Conservation (phyloP, 208 protist genomes). For the Crithidia fasciculata region DNA sequence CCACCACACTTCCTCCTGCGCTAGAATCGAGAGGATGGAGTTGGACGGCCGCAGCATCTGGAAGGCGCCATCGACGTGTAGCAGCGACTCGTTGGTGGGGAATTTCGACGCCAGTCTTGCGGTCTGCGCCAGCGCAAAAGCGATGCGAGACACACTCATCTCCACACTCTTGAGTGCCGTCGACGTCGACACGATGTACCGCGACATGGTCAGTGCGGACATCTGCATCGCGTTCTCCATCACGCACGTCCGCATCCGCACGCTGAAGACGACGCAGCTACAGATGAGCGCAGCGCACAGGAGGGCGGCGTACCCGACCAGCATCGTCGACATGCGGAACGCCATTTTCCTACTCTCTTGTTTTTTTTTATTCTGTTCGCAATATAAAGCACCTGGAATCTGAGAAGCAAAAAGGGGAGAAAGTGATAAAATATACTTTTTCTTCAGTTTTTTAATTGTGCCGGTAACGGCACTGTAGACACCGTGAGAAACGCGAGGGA, state of each 20-base stretch:
- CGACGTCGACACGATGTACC: conserved; percentile 16
- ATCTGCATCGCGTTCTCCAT: conserved; percentile 14
- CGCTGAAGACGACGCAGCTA: conserved; percentile 27
- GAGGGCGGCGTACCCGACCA: conserved; percentile 29
- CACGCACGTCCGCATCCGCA: conserved; percentile 27
- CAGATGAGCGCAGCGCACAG: conserved; percentile 28
- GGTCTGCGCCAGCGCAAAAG: conserved; percentile 8
- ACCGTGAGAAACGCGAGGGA: too few relatives aligned
- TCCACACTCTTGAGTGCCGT: neutral
- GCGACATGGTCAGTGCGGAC: conserved; percentile 22
- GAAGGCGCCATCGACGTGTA: neutral
- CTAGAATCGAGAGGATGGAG: neutral
- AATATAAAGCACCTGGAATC: too few relatives aligned
- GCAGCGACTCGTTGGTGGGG: neutral
- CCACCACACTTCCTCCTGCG: conserved; percentile 36
- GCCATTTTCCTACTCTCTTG: neutral
- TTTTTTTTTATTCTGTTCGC: neutral
- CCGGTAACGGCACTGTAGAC: too few relatives aligned
- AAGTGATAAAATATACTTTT: neutral
- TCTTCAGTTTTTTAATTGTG: too few relatives aligned
- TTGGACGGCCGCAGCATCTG: conserved; percentile 6
- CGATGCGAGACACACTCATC: conserved; percentile 4
- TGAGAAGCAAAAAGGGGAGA: too few relatives aligned
- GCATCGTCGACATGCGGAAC: conserved; percentile 11
- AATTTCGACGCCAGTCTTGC: neutral